phyloP scores from a whole-genome alignment of 345 rosid genomes.

The Combretum micranthum region DNA sequence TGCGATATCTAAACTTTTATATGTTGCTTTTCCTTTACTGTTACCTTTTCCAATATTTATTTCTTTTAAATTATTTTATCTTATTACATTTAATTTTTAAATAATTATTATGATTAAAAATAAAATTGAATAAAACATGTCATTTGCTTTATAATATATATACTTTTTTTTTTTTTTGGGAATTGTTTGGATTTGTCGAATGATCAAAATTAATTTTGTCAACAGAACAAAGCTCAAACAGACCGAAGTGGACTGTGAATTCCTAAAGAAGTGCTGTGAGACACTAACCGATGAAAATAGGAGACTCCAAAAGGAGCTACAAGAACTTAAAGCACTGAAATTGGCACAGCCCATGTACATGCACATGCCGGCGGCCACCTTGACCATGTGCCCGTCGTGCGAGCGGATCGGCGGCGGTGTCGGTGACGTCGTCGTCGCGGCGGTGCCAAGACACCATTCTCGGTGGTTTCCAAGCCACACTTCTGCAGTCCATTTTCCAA shows the following conservation, averaged over 20 bases:
- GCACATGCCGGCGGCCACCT: conserved; percentile 79
- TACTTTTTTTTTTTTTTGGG: not conserved
- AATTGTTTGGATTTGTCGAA: not conserved
- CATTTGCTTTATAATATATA: too few species aligned
- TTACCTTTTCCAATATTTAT: too few species aligned
- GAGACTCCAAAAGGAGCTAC: conserved; percentile 88
- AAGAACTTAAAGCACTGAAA: conserved; percentile 59
- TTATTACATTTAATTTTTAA: too few species aligned
- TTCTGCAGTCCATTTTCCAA: conserved; percentile 62
- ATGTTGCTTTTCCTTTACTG: too few species aligned
- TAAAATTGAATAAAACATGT: too few species aligned
- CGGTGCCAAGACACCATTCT: conserved; percentile 35
- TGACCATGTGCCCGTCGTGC: conserved; percentile 73
- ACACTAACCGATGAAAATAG: conserved; percentile 86
- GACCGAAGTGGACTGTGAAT: conserved; percentile 94
- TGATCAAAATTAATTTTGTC: not conserved
- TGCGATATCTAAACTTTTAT: too few species aligned
- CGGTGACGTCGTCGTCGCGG: conserved; percentile 13
- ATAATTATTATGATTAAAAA: too few species aligned
- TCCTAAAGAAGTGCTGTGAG: conserved; percentile 85
- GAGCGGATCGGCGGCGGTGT: conserved; percentile 52
- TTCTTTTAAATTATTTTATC: too few species aligned
- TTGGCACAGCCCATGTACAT: conserved; percentile 53
- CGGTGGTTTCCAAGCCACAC: conserved; percentile 49
- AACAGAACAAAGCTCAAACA: conserved; percentile 94